Conservation (phyloP, 2,329 filamentous ascomycete genomes). For the Colletotrichum eremochloae region DNA sequence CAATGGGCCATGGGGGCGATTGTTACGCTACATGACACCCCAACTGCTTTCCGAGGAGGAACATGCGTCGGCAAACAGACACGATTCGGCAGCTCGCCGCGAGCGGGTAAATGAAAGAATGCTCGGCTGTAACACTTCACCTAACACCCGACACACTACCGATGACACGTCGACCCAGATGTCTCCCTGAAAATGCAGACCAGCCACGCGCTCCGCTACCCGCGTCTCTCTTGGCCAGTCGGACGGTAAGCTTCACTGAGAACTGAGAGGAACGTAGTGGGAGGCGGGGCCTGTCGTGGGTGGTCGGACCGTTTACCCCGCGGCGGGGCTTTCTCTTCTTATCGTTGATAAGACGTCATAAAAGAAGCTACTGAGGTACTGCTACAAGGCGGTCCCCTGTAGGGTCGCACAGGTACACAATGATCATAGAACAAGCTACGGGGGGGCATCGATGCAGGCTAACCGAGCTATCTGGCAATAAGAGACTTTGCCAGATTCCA, state of each 20-base stretch:
- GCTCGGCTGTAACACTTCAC: background rate
- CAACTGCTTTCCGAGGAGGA: background rate
- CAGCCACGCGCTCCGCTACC: background rate
- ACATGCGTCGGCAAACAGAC: constrained; percentile 2
- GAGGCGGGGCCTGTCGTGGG: background rate
- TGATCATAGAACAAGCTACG: too few species aligned
- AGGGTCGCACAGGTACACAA: too few species aligned
- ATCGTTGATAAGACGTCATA: constrained; percentile 40
- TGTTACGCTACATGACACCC: background rate
- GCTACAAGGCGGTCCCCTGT: too few species aligned
- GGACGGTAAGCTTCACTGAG: background rate
- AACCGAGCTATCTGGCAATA: too few species aligned
- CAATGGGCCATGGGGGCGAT: background rate
- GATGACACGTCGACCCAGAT: background rate
- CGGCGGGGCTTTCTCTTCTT: constrained; percentile 24
- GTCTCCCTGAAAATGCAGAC: background rate
- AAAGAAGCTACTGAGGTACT: background rate
- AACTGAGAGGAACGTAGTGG: background rate
- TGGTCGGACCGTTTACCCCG: constrained; percentile 32
- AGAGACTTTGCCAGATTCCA: background rate
- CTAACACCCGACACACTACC: background rate
- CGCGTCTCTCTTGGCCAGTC: background rate
- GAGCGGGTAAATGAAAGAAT: constrained; percentile 8
- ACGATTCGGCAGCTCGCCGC: background rate
- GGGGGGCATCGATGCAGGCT: too few species aligned